Base-by-base conservation (phyloP, 805 yeast species). In the Starmerella floris region DNA sequence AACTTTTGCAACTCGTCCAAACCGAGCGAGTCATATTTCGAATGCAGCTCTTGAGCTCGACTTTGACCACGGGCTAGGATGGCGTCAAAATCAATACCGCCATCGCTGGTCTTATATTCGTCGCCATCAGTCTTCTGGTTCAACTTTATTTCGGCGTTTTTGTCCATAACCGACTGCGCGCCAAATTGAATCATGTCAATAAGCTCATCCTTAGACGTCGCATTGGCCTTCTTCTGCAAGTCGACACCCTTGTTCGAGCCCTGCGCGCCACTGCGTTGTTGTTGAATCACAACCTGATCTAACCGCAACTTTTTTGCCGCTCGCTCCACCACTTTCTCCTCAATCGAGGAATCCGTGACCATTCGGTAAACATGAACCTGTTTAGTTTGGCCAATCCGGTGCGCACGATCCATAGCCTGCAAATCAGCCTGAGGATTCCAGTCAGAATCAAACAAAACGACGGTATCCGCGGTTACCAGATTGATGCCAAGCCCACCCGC, bases 381-480 rank as follows among this genome's bases (percentile, higher is more conserved):
- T 57, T 88, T 88, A 59, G 83, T 88, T 61, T 87, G 97, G 17
- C 97, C 97, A 58, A 87, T 87, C 67, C 97, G 76, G 58, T 87
- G 97, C 1, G 96, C 97, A 58, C 97, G 73, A 61, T 88, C 97
- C 97, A 87, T 87, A 1, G 96, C 96, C 64, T 87, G 97, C 55
- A 87, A 68, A 67, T 87, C 97, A 0, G 95, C 96, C 59, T 87
- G 97, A 2, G 97, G 97, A 57, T 87, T 87, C 97, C 97, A 87
- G 64, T 87, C 97, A 0, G 94, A 81, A 61, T 87, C 97, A 58
- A 75, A 88, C 23, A 87, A 61, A 3, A 87, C 73, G 39, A 87
- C 97, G 34, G 82, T 76, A 59, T 87, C 95, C 2, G 97, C 97
- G 8, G 83, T 74, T 0, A 94, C 88, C 57, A 87, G 69, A 57